Conservation (phyloP, 495 filamentous ascomycete genomes). For the Aspergillus sparsus region DNA sequence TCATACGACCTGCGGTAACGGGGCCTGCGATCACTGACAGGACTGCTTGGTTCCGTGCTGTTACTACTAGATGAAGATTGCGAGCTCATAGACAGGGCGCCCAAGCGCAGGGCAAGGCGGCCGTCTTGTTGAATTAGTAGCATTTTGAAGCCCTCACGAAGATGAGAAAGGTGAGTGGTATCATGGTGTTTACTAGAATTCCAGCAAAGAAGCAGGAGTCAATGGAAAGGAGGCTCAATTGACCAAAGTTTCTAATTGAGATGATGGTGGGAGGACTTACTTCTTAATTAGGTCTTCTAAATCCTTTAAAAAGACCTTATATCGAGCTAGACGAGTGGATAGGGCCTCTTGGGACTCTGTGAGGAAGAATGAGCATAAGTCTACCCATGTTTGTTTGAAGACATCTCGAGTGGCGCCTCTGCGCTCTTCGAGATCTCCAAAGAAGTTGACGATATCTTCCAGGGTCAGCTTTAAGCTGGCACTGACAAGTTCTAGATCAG, state of each 20-base stretch:
- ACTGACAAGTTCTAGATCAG: slow-evolving; percentile 48
- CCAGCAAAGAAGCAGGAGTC: not conserved
- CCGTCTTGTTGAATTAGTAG: slow-evolving; percentile 43
- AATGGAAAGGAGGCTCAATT: not conserved
- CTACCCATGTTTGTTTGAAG: slow-evolving; percentile 55
- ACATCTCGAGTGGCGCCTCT: slow-evolving; percentile 36
- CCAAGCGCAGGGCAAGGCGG: slow-evolving; percentile 38
- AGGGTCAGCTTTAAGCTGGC: slow-evolving; percentile 55
- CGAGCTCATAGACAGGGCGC: slow-evolving; percentile 38
- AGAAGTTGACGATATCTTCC: slow-evolving; percentile 54
- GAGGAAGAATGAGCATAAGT: slow-evolving; percentile 51
- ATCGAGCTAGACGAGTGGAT: slow-evolving; percentile 53
- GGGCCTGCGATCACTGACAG: slow-evolving; percentile 34
- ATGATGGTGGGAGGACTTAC: slow-evolving; percentile 33
- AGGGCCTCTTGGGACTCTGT: slow-evolving; percentile 53
- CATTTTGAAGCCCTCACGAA: slow-evolving; percentile 38
- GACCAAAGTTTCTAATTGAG: not conserved
- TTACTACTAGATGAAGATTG: slow-evolving; percentile 33
- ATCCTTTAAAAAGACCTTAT: slow-evolving; percentile 52
- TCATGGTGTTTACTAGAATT: slow-evolving; percentile 33
- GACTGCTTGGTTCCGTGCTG: slow-evolving; percentile 33
- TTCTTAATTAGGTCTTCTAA: slow-evolving; percentile 49
- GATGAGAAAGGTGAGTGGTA: slow-evolving; percentile 31
- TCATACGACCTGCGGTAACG: slow-evolving; percentile 44
- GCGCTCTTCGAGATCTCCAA: slow-evolving; percentile 44